Evolutionary conservation across 805 yeast genomes (phyloP), one percentile per base, ranked within the genome.

Genomic region (Kluyveromyces starmeri): DNA sequence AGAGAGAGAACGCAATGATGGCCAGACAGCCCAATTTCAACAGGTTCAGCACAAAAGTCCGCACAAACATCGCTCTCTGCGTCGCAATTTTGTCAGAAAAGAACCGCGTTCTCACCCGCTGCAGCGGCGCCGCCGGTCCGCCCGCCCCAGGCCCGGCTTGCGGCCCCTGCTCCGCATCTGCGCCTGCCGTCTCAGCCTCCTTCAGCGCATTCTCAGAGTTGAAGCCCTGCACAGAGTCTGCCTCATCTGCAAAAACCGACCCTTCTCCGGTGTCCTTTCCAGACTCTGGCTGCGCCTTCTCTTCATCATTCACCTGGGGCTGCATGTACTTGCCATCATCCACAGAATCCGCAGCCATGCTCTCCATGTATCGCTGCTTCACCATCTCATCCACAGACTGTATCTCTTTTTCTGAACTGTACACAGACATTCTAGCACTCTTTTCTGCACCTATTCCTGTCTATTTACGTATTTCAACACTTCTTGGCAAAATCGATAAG

Each of bases 1-100:
- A 62, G 2, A 61, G 46, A 6, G 55, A 45, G 13, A 61, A 36
- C 10, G 53, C 46, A 2, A 46, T 25, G 13, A 47, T 34, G 15
- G 54, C 42, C 9, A 55, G 45, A 12, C 48, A 14, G 2, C 48
- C 43, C 8, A 60, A 32, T 7, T 48, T 22, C 2, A 50, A 8
- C 32, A 47, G 41, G 10, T 39, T 43, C 15, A 32, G 10, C 19
- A 38, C 18, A 34, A 45, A 48, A 32, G 29, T 36, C 17, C 11
- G 14, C 4, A 38, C 20, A 2, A 42, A 36, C 12, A 32, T 38
- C 11, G 35, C 38, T n/a, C 48, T 40, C 9, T 40, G 45, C 5
- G 19, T 26, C n/a, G 24, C 24, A 32, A 46, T 14, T 27, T 41
- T 37, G 4, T 43, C 38, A 24, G 52, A 48, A 35, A 44, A 39